Evolutionary conservation across 1,284 basidiomycete species (phyloP), one percentile per base, ranked within the genome.

Genomic region (Schizophyllum commune): DNA sequence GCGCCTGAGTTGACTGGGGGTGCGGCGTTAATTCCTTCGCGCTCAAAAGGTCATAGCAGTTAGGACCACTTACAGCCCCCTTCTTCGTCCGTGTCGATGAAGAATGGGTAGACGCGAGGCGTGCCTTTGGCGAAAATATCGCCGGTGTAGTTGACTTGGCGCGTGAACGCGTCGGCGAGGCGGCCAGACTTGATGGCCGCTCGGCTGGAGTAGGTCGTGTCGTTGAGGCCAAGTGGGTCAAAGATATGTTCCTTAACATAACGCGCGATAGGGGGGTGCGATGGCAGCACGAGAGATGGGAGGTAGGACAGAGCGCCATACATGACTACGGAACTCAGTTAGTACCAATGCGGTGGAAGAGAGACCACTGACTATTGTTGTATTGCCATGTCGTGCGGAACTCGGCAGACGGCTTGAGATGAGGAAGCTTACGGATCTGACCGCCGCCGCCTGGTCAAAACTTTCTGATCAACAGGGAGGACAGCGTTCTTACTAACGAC

Each of bases 321-420:
- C 67, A 67, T 67, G 34, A 66, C 61, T 55, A 17, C 39, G 4
- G 9, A 9, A 17, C 4, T 47, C 39, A 11, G 9, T 9, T 9
- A 47, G 9, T 8, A 47, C 9, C 13, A 4, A 11, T 4, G 9
- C 39, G 17, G 9, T 47, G 9, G 39, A 13, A 13, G 4, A 47
- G 39, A 47, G 39, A 13, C 17, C 8, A 47, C 39, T 11, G 9
- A 47, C 39, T 47, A 17, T 80, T 79, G 67, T 77, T 80, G 64
- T 80, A 81, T 55, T 76, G 74, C 56, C 72, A 79, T 13, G 71
- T 74, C 59, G 78, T 72, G 2, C 79, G 69, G 56, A 77, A 70
- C 55, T 74, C 74, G 15, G 75, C 72, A 8, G 77, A 76, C 1
- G 77, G 75, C 6, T 73, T 70, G 15, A 79, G 69, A 63, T 74